These are phyloP conservation scores for Boletus barrowsii DNA, from an alignment of 768 basidiomycete species.

Conservation along the genomic window DNA sequence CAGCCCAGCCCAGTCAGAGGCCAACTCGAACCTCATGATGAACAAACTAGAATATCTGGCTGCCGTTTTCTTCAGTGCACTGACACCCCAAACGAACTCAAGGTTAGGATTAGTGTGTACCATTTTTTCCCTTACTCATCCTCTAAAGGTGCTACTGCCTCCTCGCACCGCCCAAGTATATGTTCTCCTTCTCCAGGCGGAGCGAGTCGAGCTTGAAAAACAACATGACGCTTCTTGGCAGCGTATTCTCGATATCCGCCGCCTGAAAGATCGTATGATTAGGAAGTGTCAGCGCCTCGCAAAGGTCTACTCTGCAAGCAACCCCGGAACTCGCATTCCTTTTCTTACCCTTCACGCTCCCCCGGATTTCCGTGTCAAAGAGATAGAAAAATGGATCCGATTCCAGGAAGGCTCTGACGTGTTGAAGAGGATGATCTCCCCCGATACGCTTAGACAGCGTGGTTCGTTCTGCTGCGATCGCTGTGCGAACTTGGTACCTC, in stretches of 20 bases:
- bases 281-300: conserved; percentile 71
- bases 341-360: conserved; percentile 71
- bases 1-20: conserved; percentile 68
- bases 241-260: conserved; percentile 69
- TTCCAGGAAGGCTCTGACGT: conserved; percentile 38
- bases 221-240: conserved; percentile 59
- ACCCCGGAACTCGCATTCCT: conserved; percentile 38
- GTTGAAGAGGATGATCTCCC: conserved; percentile 18
- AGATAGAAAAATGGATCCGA: conserved; percentile 77
- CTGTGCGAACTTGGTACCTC: conserved; percentile 33
- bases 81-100: conserved; percentile 73
- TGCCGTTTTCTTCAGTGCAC: conserved; percentile 76
- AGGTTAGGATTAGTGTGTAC: conserved; percentile 38
- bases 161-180: conserved; percentile 66
- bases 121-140: neutral
- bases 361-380: conserved; percentile 68
- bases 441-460: conserved; percentile 24
- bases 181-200: conserved; percentile 60
- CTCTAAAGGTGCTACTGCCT: conserved; percentile 59
- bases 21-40: conserved; percentile 67
- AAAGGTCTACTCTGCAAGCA: conserved; percentile 40
- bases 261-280: conserved; percentile 78
- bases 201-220: conserved; percentile 58
- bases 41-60: conserved; percentile 47
- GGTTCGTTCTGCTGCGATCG: conserved; percentile 34